Conservation (phyloP, 177 flowering plant genomes). For the Vitis hybrid region DNA sequence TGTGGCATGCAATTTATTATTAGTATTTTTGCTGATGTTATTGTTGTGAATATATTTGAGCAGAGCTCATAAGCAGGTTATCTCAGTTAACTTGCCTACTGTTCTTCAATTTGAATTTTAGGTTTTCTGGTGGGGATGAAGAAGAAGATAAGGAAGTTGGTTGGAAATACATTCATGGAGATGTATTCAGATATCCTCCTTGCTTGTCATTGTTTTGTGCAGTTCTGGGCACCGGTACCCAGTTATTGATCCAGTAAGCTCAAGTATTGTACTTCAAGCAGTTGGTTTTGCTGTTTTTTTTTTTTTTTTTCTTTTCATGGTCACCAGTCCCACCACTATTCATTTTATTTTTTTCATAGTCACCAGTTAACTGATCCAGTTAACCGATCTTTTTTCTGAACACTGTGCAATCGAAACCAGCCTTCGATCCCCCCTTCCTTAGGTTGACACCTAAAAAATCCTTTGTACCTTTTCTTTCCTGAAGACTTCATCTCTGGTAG, state of each 20-base stretch:
- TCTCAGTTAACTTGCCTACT: not conserved
- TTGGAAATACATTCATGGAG: slow-evolving; percentile 72
- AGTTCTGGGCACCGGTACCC: slow-evolving; percentile 72
- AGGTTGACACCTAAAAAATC: too few relatives aligned
- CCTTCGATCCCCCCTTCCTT: too few relatives aligned
- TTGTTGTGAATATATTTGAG: not conserved
- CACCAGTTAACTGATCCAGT: too few relatives aligned
- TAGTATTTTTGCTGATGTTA: not conserved
- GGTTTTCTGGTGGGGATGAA: slow-evolving; percentile 62
- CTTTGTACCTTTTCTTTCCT: not conserved
- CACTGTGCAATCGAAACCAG: too few relatives aligned
- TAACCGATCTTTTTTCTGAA: too few relatives aligned
- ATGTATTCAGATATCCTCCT: slow-evolving; percentile 69
- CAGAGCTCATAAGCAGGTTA: not conserved
- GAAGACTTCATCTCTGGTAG: not conserved
- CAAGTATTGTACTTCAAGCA: not conserved
- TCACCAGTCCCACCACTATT: too few relatives aligned
- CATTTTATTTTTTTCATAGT: too few relatives aligned
- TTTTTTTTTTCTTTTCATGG: too few relatives aligned
- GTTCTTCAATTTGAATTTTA: slow-evolving; percentile 20
- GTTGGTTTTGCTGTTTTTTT: too few relatives aligned
- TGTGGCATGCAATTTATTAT: not conserved
- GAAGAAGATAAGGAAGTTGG: slow-evolving; percentile 72
- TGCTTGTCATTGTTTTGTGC: slow-evolving; percentile 56
- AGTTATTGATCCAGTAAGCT: slow-evolving; percentile 64